These are phyloP conservation scores for Cercospora sesami DNA, from an alignment of 2,329 filamentous ascomycete genomes.

Conservation along the genomic window DNA sequence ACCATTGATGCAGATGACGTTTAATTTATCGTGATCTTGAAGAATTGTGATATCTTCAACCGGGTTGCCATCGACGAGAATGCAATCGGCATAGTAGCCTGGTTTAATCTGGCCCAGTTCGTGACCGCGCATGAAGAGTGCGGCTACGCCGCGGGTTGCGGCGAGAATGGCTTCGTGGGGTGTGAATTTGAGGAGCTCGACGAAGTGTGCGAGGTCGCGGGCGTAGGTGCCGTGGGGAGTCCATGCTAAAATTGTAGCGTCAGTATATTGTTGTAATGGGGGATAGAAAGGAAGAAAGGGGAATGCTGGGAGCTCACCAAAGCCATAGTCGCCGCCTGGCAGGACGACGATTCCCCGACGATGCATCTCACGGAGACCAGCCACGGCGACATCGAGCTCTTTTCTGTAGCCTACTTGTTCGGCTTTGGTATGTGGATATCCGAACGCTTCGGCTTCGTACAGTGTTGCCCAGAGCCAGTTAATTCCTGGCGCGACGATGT, in stretches of 20 bases:
- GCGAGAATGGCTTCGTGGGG: conserved; percentile 49
- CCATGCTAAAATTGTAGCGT: conserved; percentile 37
- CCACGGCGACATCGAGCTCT: conserved; percentile 45
- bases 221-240: conserved; percentile 52
- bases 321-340: conserved; percentile 51
- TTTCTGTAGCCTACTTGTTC: conserved; percentile 49
- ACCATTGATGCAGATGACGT: conserved; percentile 53
- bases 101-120: conserved; percentile 52
- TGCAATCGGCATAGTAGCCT: conserved; percentile 52
- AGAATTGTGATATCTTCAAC: conserved; percentile 54
- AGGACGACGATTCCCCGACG: conserved; percentile 48
- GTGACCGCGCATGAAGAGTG: conserved; percentile 48
- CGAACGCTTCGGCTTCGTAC: conserved; percentile 44
- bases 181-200: conserved; percentile 49
- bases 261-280: neutral
- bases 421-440: conserved; percentile 46
- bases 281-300: neutral
- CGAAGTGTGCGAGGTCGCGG: conserved; percentile 47
- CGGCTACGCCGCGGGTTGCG: conserved; percentile 54
- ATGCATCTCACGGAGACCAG: conserved; percentile 49
- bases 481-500: conserved; percentile 47
- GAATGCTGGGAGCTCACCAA: conserved; percentile 30
- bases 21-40: conserved; percentile 47
- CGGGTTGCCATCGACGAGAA: conserved; percentile 53
- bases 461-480: conserved; percentile 48